A percentile compares a stretch with the other conserved stretches of the same genome.
Evolutionary conservation across 352 stramenopile species (phyloP).

Genomic region (Pythium aphanidermatum): DNA sequence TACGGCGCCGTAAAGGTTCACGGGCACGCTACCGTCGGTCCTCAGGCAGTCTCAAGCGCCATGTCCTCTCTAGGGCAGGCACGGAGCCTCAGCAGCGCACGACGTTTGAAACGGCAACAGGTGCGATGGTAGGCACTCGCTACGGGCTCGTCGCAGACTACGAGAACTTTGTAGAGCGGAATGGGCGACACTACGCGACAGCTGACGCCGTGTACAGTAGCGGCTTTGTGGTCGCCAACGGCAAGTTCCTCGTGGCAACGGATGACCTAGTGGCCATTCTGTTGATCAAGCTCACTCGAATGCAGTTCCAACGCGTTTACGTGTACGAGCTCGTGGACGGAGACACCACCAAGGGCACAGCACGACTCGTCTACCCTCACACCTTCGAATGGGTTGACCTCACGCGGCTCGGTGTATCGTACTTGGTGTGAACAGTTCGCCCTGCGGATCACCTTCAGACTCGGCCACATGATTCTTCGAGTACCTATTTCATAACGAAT

Average conservation of each 20-base stretch:
- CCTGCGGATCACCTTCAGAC: too few species aligned
- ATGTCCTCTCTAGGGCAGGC: background rate
- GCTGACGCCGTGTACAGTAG: slow-evolving; percentile 22
- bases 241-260: slow-evolving; percentile 17
- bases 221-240: slow-evolving; percentile 20
- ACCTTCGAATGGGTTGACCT: too few species aligned
- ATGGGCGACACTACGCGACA: slow-evolving; percentile 21
- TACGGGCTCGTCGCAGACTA: slow-evolving; percentile 14
- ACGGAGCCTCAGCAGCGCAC: slow-evolving; percentile 6
- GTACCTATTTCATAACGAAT: too few species aligned
- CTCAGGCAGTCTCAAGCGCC: background rate
- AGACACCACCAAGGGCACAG: too few species aligned
- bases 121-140: slow-evolving; percentile 11
- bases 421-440: too few species aligned
- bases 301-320: too few species aligned
- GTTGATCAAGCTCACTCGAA: slow-evolving; percentile 10
- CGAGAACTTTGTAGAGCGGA: slow-evolving; percentile 18
- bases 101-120: slow-evolving; percentile 15
- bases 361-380: too few species aligned
- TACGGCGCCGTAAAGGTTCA: too few species aligned
- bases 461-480: too few species aligned
- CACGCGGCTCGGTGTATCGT: too few species aligned
- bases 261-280: slow-evolving; percentile 11
- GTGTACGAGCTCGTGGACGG: too few species aligned
- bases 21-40: background rate